A percentile compares a stretch with the other conserved stretches of the same genome.
Conservation (phyloP, 495 filamentous ascomycete genomes). For the Penicillium psychrofluorescens region DNA sequence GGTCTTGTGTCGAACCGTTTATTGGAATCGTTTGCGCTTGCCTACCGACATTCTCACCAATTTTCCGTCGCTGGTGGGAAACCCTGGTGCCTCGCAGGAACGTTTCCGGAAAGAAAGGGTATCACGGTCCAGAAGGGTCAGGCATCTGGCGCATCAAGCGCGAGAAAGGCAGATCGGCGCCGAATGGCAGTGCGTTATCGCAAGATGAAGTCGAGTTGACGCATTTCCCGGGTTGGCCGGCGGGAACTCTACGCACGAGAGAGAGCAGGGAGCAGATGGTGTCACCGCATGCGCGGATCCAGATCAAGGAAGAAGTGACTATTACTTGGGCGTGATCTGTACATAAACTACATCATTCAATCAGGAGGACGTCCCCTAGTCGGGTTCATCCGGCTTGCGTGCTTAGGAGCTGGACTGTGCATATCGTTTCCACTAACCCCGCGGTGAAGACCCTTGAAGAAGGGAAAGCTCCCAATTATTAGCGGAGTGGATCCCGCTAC, state of each 20-base stretch:
- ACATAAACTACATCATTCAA: background rate
- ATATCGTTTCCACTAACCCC: no score
- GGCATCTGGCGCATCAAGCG: background rate
- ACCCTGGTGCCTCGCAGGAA: background rate
- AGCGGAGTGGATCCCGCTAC: no score
- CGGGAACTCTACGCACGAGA: background rate
- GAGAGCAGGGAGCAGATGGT: background rate
- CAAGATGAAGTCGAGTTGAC: slow-evolving; percentile 1
- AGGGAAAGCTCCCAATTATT: no score
- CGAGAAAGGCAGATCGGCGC: no score
- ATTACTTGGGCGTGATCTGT: background rate
- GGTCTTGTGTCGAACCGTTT: slow-evolving; percentile 38
- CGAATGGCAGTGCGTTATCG: no score
- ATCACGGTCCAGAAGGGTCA: background rate
- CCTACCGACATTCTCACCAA: slow-evolving; percentile 19
- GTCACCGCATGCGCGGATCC: background rate
- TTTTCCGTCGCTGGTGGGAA: slow-evolving; percentile 14
- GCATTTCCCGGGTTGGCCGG: slow-evolving; percentile 2
- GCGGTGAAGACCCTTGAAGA: no score
- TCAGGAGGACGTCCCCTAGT: background rate
- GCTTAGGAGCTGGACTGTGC: no score
- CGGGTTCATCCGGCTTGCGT: background rate
- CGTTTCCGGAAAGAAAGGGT: background rate
- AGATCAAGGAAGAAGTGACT: background rate
- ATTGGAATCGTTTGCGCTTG: slow-evolving; percentile 38